phyloP scores from a whole-genome alignment of 2,329 filamentous ascomycete species.

The Hypoxylon sp. region DNA sequence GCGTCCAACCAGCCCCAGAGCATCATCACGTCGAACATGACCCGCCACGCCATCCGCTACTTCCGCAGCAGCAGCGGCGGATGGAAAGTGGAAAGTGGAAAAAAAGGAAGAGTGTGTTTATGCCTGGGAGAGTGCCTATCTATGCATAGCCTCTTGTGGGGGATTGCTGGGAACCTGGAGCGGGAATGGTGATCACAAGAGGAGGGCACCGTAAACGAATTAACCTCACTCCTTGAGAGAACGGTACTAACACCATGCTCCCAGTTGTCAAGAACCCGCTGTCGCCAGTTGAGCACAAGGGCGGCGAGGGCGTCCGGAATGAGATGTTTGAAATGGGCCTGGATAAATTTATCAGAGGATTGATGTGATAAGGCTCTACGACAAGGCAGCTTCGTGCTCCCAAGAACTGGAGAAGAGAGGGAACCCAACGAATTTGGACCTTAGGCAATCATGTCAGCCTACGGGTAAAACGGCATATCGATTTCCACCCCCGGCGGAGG shows the following conservation, averaged over 20 bases:
- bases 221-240: too few species aligned
- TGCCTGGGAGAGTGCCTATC: not conserved
- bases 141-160: not conserved
- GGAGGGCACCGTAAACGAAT: too few species aligned
- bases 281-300: constrained; percentile 77
- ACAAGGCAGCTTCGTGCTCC: not conserved
- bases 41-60: too few species aligned
- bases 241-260: constrained; percentile 39
- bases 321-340: constrained; percentile 80
- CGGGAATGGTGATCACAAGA: not conserved
- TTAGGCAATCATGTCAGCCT: not conserved
- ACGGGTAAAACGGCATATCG: not conserved
- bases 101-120: not conserved
- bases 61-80: too few species aligned
- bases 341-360: constrained; percentile 81
- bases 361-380: constrained; percentile 63
- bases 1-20: too few species aligned
- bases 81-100: too few species aligned
- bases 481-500: not conserved
- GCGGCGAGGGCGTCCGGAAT: constrained; percentile 78
- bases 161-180: not conserved
- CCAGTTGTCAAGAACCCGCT: constrained; percentile 80
- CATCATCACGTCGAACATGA: too few species aligned
- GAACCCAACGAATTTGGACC: not conserved
- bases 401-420: not conserved